phyloP scores from a whole-genome alignment of 2,329 filamentous ascomycete species.

The Beauveria caledonica region DNA sequence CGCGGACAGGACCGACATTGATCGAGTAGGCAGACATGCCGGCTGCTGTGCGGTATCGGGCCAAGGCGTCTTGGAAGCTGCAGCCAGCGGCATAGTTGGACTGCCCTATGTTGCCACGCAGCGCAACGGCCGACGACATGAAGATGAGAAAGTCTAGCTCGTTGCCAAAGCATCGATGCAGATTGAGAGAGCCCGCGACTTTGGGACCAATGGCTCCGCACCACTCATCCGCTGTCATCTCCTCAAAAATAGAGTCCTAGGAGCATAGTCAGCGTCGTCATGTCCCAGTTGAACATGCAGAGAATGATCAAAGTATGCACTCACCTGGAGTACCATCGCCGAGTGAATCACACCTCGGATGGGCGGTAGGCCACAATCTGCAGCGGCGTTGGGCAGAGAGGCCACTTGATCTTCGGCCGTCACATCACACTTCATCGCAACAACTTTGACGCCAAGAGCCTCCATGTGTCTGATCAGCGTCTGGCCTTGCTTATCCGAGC shows the following conservation, averaged over 20 bases:
- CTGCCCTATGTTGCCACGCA: slow-evolving; percentile 24
- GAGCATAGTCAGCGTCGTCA: neutral
- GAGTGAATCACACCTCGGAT: slow-evolving; percentile 29
- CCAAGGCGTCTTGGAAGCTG: slow-evolving; percentile 29
- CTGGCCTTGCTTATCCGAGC: neutral
- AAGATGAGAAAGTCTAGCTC: slow-evolving; percentile 27
- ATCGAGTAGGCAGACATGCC: slow-evolving; percentile 19
- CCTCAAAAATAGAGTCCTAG: neutral
- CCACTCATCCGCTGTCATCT: slow-evolving; percentile 28
- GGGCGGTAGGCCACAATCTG: slow-evolving; percentile 19
- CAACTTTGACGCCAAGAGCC: slow-evolving; percentile 14
- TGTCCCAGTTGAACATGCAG: neutral
- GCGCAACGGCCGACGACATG: slow-evolving; percentile 23
- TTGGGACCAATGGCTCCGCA: slow-evolving; percentile 20
- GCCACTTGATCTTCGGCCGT: neutral
- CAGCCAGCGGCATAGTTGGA: slow-evolving; percentile 32
- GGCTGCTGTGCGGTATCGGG: slow-evolving; percentile 22
- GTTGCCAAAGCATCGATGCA: slow-evolving; percentile 17
- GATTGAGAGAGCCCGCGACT: slow-evolving; percentile 24
- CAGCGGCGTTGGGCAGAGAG: neutral
- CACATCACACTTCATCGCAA: slow-evolving; percentile 21
- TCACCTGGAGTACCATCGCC: slow-evolving; percentile 24
- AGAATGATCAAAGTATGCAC: neutral
- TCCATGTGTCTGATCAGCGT: neutral
- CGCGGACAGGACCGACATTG: slow-evolving; percentile 27